Evolutionary conservation across 306 rosid genomes (phyloP).

Genomic region (Boehmeria nivea): DNA sequence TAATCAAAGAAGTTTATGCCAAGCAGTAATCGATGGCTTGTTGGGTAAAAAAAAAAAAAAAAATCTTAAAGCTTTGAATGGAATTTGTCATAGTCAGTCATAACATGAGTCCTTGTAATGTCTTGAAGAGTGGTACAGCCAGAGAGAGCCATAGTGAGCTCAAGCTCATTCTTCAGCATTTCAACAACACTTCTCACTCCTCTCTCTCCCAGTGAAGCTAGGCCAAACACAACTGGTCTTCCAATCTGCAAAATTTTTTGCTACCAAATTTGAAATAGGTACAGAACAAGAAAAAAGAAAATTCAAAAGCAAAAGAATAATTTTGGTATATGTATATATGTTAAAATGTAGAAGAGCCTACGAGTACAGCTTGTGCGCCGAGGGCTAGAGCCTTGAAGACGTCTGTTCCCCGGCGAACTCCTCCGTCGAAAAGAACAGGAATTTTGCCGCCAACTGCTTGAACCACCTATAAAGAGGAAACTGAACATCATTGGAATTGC

Average conservation of each 20-base stretch:
- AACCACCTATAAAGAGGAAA: slow-evolving; percentile 36
- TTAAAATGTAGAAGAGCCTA: too few relatives aligned
- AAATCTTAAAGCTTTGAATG: slow-evolving; percentile 42
- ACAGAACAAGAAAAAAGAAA: too few relatives aligned
- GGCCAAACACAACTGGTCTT: slow-evolving; percentile 43
- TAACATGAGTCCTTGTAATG: slow-evolving; percentile 46
- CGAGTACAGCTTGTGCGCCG: slow-evolving; percentile 58
- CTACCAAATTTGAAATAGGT: neutral
- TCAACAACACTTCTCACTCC: slow-evolving; percentile 49
- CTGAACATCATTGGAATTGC: neutral
- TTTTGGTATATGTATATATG: too few relatives aligned
- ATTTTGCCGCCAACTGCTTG: slow-evolving; percentile 42
- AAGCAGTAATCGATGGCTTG: too few relatives aligned
- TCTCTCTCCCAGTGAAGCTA: slow-evolving; percentile 47
- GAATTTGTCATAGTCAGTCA: slow-evolving; percentile 26
- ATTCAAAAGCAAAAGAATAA: neutral
- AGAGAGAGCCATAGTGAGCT: slow-evolving; percentile 48
- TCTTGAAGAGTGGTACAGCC: slow-evolving; percentile 42
- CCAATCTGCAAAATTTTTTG: slow-evolving; percentile 45
- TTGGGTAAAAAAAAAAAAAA: too few relatives aligned
- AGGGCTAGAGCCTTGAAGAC: slow-evolving; percentile 63
- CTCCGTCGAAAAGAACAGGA: slow-evolving; percentile 58
- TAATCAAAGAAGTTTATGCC: too few relatives aligned
- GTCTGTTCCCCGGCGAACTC: slow-evolving; percentile 56
- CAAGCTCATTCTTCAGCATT: slow-evolving; percentile 51